Evolutionary conservation across 148 eudicot genomes (phyloP), one percentile per base, ranked within the genome.

Genomic region (Heliosperma pusillum): DNA sequence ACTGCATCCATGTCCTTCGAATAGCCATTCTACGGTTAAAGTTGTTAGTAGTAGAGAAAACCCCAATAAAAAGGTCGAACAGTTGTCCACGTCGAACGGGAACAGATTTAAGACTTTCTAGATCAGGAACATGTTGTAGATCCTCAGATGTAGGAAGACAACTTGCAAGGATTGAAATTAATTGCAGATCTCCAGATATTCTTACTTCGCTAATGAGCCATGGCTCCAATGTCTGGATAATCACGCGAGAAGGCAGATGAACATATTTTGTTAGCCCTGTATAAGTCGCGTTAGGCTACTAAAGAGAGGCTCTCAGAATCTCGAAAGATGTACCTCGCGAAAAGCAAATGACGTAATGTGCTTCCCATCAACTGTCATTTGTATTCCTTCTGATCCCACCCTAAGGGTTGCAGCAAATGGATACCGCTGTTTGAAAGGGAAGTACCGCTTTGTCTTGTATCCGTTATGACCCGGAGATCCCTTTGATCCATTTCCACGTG

Each of bases 1-100:
- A 94, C 76, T 94, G 98, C 97, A 94, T 94, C 98, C 98, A 94
- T 15, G 98, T 90, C 76, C 98, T 89, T 71, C 98, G 86, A 78
- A 91, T 96, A 76, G 98, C 98, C 98, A 94, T 94, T 60, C 98
- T 78, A 20, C 93, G 93, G 78, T 91, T 92, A 76, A 94, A 94
- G 82, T 94, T 94, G 81, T 92, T 94, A 64, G 97, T 93, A 36
- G 98, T 94, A 47, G 98, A 94, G 81, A 94, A 92, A 70, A 92
- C 88, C 22, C 98, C 98, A 79, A 92, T 67, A 71, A 94, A 87
- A 58, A 94, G 96, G 63, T 90, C 84, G 69, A 92, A 77, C 56
- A 70, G 57, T 73, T 80, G 90, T 45, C 69, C 76, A 60, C 67
- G 80, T 76, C 82, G 83, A 69, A 94, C 55, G 69, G 87, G 81